Percentiles rank a stretch among this genome's conserved stretches.
Conservation (phyloP, 176 grass and related monocot species). For the Eragrostis nindensis region DNA sequence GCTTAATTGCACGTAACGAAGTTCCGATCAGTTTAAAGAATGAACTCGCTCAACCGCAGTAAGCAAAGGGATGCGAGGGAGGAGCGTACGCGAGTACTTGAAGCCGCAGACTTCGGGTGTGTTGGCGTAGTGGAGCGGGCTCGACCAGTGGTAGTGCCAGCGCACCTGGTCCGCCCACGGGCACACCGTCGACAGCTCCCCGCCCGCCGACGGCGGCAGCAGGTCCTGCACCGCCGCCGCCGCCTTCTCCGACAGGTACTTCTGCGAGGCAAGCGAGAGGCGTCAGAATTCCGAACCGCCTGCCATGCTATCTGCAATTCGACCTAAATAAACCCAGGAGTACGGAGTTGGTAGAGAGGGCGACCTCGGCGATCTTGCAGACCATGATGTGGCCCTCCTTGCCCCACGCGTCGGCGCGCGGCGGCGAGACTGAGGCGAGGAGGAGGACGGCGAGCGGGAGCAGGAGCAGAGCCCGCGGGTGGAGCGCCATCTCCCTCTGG, state of each 20-base stretch:
- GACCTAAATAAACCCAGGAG: neutral
- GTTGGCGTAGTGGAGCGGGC: slow-evolving; percentile 86
- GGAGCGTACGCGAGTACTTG: slow-evolving; percentile 55
- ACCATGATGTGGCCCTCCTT: slow-evolving; percentile 96
- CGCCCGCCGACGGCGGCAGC: slow-evolving; percentile 62
- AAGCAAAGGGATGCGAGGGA: no score
- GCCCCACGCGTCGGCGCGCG: slow-evolving; percentile 64
- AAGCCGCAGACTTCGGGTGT: slow-evolving; percentile 82
- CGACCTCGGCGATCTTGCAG: slow-evolving; percentile 91
- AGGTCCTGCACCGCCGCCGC: slow-evolving; percentile 67
- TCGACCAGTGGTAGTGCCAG: slow-evolving; percentile 77
- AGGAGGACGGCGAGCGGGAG: slow-evolving; percentile 39
- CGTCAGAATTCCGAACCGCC: neutral
- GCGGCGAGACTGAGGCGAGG: slow-evolving; percentile 30
- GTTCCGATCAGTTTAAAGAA: neutral
- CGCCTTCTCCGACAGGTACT: slow-evolving; percentile 70
- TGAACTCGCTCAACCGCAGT: neutral
- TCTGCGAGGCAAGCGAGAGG: slow-evolving; percentile 19
- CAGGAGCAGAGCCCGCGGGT: slow-evolving; percentile 19
- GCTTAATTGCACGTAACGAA: neutral
- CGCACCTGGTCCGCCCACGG: slow-evolving; percentile 76
- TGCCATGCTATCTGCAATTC: neutral
- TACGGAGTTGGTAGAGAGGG: neutral
- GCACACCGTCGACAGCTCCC: slow-evolving; percentile 80
- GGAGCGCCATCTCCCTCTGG: neutral